A percentile compares a stretch with the other conserved stretches of the same genome.
These are phyloP conservation scores for Zymoseptoria pseudotritici DNA, from an alignment of 2,329 filamentous ascomycete species.

Conservation along the genomic window DNA sequence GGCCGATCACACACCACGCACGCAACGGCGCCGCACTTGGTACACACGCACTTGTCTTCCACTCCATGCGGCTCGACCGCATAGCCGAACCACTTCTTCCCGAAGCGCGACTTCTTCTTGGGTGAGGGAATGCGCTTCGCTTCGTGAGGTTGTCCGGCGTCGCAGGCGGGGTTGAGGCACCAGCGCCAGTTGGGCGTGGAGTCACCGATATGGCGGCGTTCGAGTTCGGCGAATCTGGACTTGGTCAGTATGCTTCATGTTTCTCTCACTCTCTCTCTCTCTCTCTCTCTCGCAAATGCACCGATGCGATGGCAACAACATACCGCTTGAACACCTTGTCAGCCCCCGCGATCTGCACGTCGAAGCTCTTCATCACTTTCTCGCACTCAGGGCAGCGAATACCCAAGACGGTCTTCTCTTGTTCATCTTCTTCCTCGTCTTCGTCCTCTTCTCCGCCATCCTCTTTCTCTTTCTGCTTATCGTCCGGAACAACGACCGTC, in stretches of 20 bases:
- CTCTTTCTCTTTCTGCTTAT: neutral
- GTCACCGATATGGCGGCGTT: constrained; percentile 21
- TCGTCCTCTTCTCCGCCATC: neutral
- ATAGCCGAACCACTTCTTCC: constrained; percentile 1
- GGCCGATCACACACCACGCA: constrained; percentile 27
- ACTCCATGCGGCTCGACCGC: neutral
- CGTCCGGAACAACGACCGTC: neutral
- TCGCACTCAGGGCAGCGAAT: constrained; percentile 47
- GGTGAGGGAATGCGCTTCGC: neutral
- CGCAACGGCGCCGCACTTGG: constrained; percentile 22
- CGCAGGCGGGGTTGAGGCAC: constrained; percentile 46
- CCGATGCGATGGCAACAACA: constrained; percentile 16
- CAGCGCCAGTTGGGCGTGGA: constrained; percentile 39
- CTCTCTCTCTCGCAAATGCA: neutral
- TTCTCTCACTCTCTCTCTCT: neutral
- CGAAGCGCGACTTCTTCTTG: constrained; percentile 1
- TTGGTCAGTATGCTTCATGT: constrained; percentile 30
- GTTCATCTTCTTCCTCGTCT: constrained; percentile 8
- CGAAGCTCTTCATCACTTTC: constrained; percentile 36
- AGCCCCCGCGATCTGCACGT: constrained; percentile 42
- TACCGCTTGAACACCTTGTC: constrained; percentile 41
- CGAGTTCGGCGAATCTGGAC: constrained; percentile 30
- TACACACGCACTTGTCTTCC: constrained; percentile 26
- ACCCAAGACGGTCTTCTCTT: constrained; percentile 33
- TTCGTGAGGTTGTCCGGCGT: constrained; percentile 42